Evolutionary conservation across 495 filamentous ascomycete genomes (phyloP), one percentile per base, ranked within the genome.

Genomic region (Penicillium coprophilum): DNA sequence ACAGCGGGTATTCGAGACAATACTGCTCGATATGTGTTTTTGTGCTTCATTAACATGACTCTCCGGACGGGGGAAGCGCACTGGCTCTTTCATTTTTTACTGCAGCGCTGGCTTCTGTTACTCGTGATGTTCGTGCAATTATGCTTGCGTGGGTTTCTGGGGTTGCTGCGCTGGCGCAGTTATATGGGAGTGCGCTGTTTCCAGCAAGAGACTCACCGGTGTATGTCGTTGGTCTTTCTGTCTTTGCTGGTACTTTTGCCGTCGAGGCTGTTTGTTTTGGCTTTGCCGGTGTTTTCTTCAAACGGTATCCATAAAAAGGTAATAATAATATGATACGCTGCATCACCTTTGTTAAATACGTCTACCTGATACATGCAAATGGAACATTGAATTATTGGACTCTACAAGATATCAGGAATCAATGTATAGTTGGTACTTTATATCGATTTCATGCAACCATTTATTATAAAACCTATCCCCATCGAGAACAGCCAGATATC

Each of bases 101-200:
- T 23, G 52, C 55, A 1, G 27, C 47, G 20, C 32, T 57, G 39
- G 46, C 47, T 27, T 36, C 32, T 28, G 50, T 44, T 6, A 40
- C 31, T 50, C 19, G 24, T 17, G 21, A 55, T 38, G 28, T 48
- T 30, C 21, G 57, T n/a, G 57, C 57, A 9, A 50, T 50, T 15
- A 57, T 57, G 39, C 40, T 57, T 4, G 47, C 55, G 11, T 21
- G 31, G 30, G 46, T 57, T 28, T 44, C 50, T 39, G 30, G 39
- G 21, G 12, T 51, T 23, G 47, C 47, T 27, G 50, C 50, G 5
- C 23, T 58, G 43, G 50, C 50, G 43, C 50, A 59, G 27, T 32
- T 59, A 5, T 59, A 50, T 46, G 51, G 51, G 9, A 55, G 51
- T 46, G 46, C 51, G 1, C 32, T 55, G 45, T 58, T 53, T 32